phyloP scores from a whole-genome alignment of 257 asterid species.

The Solanum arcanum region DNA sequence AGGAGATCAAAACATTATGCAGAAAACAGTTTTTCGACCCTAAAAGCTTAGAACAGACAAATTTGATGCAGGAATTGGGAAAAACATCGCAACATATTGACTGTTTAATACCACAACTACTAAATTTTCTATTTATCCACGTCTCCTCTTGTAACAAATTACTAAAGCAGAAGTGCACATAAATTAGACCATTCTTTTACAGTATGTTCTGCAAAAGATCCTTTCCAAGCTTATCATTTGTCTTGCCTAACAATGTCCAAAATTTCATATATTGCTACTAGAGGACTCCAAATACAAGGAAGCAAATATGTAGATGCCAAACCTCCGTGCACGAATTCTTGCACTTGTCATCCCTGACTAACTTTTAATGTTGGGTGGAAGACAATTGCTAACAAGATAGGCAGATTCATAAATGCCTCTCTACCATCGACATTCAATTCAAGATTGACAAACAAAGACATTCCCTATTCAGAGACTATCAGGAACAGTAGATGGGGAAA shows the following conservation, averaged over 20 bases:
- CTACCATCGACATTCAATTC: neutral
- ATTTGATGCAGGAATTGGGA: neutral
- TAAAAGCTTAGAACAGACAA: neutral
- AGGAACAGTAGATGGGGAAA: neutral
- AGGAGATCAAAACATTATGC: neutral
- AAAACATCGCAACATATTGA: neutral
- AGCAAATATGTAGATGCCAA: neutral
- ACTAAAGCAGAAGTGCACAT: neutral
- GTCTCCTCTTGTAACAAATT: neutral
- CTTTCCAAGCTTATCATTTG: neutral
- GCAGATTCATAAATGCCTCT: neutral
- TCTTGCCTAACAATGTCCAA: neutral
- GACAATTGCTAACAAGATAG: neutral
- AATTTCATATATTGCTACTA: neutral
- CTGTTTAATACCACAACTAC: neutral
- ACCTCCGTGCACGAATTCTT: neutral
- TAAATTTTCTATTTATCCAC: neutral
- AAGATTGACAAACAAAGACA: neutral
- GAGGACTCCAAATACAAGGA: neutral
- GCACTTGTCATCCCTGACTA: neutral
- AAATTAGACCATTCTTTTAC: neutral
- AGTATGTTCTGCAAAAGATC: neutral
- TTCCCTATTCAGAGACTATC: neutral
- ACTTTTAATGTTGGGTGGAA: neutral
- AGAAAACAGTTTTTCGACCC: neutral